Percentiles rank a stretch among this genome's conserved stretches.
Evolutionary conservation across 106 monocot genomes (phyloP).

Genomic region (Hemerocallis citrina): DNA sequence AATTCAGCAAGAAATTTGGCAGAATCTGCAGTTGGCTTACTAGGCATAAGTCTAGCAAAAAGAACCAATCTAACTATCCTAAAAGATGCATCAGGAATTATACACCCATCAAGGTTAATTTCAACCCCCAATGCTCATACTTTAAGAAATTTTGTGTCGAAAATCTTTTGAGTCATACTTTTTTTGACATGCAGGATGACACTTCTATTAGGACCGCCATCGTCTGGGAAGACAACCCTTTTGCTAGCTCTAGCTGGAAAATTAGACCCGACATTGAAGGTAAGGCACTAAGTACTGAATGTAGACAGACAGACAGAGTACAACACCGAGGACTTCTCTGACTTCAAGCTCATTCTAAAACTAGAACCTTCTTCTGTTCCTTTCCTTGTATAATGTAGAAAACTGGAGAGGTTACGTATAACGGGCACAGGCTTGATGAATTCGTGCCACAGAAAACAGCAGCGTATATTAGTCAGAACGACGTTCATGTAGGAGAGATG

Average conservation of each 20-base stretch:
- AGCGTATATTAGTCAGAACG: constrained; percentile 88
- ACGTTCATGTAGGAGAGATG: constrained; percentile 84
- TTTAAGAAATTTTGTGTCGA: not conserved
- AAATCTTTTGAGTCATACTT: not conserved
- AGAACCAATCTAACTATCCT: constrained; percentile 52
- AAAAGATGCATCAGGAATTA: constrained; percentile 43
- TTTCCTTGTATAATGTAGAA: constrained; percentile 10
- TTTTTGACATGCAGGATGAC: constrained; percentile 53
- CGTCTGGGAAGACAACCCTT: constrained; percentile 87
- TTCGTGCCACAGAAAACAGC: constrained; percentile 85
- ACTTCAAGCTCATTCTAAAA: not conserved
- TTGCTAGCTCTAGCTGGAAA: constrained; percentile 74
- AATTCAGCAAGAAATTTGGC: constrained; percentile 46
- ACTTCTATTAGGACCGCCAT: constrained; percentile 75
- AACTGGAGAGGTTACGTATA: constrained; percentile 58
- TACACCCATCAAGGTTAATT: constrained; percentile 50
- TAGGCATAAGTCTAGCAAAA: constrained; percentile 33
- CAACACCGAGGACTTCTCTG: too few relatives aligned
- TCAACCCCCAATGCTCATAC: not conserved
- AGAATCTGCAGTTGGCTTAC: constrained; percentile 34
- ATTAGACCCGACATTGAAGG: constrained; percentile 58
- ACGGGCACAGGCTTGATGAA: constrained; percentile 61
- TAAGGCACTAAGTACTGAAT: not conserved
- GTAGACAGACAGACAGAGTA: not conserved
- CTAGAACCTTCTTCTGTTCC: not conserved